phyloP scores from a whole-genome alignment of 768 basidiomycete species.

The Lactarius evosmus region DNA sequence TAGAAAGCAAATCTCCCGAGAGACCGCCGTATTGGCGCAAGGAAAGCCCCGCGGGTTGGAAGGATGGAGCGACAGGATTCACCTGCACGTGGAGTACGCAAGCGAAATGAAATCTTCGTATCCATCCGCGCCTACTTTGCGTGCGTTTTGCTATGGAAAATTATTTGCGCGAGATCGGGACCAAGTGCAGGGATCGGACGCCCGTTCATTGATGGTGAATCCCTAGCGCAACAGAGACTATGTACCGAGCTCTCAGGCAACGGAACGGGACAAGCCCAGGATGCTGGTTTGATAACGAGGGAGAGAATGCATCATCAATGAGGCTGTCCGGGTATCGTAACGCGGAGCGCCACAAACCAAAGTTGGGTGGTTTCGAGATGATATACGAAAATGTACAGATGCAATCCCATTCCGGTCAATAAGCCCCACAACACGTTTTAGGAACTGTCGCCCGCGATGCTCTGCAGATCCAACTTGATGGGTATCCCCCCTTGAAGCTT shows the following conservation, averaged over 20 bases:
- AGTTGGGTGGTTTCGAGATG: conserved; percentile 14
- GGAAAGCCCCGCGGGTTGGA: conserved; percentile 18
- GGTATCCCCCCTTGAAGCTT: conserved; percentile 7
- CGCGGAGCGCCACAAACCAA: conserved; percentile 20
- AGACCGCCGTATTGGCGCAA: conserved; percentile 16
- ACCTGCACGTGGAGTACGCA: conserved; percentile 14
- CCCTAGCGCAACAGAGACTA: neutral
- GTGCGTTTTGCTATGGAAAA: conserved; percentile 23
- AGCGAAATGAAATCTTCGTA: conserved; percentile 20
- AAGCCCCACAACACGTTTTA: conserved; percentile 18
- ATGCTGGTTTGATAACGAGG: neutral
- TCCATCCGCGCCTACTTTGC: conserved; percentile 9
- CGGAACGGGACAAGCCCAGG: conserved; percentile 2
- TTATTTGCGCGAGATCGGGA: conserved; percentile 5
- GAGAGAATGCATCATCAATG: conserved; percentile 15
- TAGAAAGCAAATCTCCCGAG: conserved; percentile 25
- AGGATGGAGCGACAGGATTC: conserved; percentile 11
- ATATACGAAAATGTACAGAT: conserved; percentile 20
- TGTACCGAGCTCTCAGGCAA: conserved; percentile 1
- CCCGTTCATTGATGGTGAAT: conserved; percentile 14
- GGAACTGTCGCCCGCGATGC: conserved; percentile 15
- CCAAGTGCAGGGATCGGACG: conserved; percentile 16
- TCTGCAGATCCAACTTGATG: conserved; percentile 17
- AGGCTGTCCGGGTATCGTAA: conserved; percentile 11
- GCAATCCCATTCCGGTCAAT: conserved; percentile 12